Conservation (phyloP, 1,284 basidiomycete genomes). For the Heterobasidion annosum region DNA sequence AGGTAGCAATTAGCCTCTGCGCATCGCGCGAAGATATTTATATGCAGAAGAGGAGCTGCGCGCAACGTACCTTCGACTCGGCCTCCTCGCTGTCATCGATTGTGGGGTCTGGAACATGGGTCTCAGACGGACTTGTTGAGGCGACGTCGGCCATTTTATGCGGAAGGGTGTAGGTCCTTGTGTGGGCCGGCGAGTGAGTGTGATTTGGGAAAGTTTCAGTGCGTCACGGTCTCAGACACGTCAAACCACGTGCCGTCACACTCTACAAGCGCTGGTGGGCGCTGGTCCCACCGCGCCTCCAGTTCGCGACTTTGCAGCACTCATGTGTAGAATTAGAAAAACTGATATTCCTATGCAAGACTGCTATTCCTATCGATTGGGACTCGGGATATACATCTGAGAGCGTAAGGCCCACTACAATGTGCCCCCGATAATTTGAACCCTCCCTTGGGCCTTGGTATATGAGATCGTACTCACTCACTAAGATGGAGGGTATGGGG, state of each 20-base stretch:
- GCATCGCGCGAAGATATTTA: neutral
- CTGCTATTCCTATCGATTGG: too few relatives aligned
- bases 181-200: neutral
- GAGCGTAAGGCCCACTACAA: too few relatives aligned
- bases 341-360: too few relatives aligned
- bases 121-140: conserved; percentile 18
- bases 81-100: conserved; percentile 27
- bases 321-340: too few relatives aligned
- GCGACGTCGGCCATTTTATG: conserved; percentile 22
- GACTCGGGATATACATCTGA: too few relatives aligned
- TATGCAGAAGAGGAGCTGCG: neutral
- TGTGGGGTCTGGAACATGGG: conserved; percentile 16
- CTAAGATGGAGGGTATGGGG: too few relatives aligned
- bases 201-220: conserved; percentile 1
- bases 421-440: too few relatives aligned
- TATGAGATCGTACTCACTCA: too few relatives aligned
- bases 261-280: neutral
- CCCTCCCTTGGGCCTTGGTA: too few relatives aligned
- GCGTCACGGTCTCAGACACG: neutral
- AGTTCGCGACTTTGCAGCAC: too few relatives aligned
- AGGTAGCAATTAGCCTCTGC: neutral
- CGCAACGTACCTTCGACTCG: conserved; percentile 24
- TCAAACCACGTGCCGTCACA: neutral
- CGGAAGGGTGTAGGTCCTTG: conserved; percentile 3
- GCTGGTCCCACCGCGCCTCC: neutral